Evolutionary conservation across 139 green algal species (phyloP), one percentile per base, ranked within the genome.

Genomic region (Auxenochlorella pyrenoidosa): DNA sequence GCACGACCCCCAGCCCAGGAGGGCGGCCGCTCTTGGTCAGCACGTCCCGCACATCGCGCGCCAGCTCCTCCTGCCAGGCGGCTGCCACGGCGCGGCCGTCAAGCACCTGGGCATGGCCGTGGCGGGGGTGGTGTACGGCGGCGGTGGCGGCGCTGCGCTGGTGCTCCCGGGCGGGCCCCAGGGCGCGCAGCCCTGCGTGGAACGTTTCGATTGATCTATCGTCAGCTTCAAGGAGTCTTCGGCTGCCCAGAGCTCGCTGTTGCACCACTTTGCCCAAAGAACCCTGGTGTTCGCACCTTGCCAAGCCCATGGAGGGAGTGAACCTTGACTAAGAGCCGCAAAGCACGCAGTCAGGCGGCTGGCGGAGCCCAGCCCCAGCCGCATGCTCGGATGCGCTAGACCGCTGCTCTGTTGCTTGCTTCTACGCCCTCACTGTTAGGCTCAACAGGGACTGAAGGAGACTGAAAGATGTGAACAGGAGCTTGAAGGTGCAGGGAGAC

Each of bases 1-100:
- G 88, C 32, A 99, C 93, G 1, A 99, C 97, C 22, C 94, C 95
- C 59, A 99, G 90, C 0, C 95, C 94, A 21, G 97, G 97, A 10
- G 89, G 88, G 16, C 94, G 84, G 10, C 89, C 86, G 15, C 91
- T 72, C 30, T 78, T 26, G 1, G 63, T 21, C 26, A 79, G 79
- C 59, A 96, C 60, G 4, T 86, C 32, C 0, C 40, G n/a, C 38
- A 90, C 93, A 30, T 92, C 84, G 0, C 32, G 40, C 2, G 85
- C 59, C 13, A 96, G 85, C 79, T 95, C 94, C 26, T 82, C 75
- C 58, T 88, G 78, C 90, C 76, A 88, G 28, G 63, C 70, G 18
- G 73, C 59, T 38, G 88, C 36, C 19, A 86, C 70, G 10, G 80
- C 47, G 28, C 72, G 77, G 21, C 86, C 84, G 76, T 91, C 84